Conservation (phyloP, 2,329 filamentous ascomycete species). For the Penicillium sp. region DNA sequence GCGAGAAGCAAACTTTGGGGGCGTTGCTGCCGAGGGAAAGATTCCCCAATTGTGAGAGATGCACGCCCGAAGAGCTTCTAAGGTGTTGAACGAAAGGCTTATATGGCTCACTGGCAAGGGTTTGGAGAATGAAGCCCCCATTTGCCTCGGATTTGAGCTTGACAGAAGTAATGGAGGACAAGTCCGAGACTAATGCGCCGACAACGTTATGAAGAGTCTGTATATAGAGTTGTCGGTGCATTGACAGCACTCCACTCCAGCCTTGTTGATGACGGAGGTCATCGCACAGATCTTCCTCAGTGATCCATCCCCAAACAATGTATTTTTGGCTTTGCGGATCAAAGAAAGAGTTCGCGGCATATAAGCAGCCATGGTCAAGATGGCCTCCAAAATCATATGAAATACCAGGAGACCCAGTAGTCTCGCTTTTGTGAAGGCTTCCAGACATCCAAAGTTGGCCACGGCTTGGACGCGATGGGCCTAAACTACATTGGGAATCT, state of each 20-base stretch:
- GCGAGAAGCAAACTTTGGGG: not conserved
- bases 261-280: conserved; percentile 3
- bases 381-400: conserved; percentile 4
- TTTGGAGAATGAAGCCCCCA: conserved; percentile 1
- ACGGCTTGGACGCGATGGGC: conserved; percentile 4
- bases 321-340: conserved; percentile 7
- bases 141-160: not conserved
- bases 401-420: not conserved
- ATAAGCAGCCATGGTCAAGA: conserved; percentile 12
- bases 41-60: not conserved
- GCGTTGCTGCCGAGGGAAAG: not conserved
- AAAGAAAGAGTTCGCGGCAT: conserved; percentile 16
- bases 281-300: conserved; percentile 9
- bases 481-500: not conserved
- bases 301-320: conserved; percentile 9
- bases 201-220: conserved; percentile 1
- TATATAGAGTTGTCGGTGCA: not conserved
- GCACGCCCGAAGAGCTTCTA: not conserved
- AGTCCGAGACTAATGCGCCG: not conserved
- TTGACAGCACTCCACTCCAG: conserved; percentile 3
- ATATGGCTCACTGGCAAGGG: conserved; percentile 5
- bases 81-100: not conserved
- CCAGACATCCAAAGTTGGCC: conserved; percentile 12
- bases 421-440: not conserved
- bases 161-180: not conserved